Evolutionary conservation across 257 asterid species (phyloP).

Genomic region (Nemophila menziesii): DNA sequence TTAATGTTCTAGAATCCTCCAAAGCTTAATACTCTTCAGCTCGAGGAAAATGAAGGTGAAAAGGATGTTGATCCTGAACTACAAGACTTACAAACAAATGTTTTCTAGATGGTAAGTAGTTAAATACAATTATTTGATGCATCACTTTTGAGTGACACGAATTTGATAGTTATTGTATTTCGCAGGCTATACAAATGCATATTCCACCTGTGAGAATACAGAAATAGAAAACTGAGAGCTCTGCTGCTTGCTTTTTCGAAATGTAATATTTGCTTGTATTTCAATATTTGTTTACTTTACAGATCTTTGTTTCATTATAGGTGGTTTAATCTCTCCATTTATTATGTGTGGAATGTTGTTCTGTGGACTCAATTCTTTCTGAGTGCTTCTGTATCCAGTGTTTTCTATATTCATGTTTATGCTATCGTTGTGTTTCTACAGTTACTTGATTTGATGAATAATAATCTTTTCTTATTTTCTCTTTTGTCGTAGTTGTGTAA

Average conservation of each 20-base stretch:
- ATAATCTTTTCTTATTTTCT: too few species aligned
- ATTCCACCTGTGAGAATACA: background rate
- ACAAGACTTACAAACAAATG: conserved; percentile 70
- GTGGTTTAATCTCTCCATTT: too few species aligned
- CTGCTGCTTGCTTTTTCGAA: too few species aligned
- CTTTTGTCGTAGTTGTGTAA: too few species aligned
- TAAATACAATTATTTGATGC: background rate
- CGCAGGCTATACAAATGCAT: background rate
- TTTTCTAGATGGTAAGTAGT: conserved; percentile 46
- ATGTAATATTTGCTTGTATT: too few species aligned
- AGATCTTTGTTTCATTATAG: too few species aligned
- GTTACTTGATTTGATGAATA: too few species aligned
- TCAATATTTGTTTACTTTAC: too few species aligned
- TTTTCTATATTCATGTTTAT: background rate
- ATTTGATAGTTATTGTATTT: background rate
- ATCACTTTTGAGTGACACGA: background rate
- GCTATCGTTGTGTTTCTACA: too few species aligned
- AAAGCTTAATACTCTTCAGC: conserved; percentile 45
- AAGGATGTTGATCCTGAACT: conserved; percentile 56
- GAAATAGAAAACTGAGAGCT: too few species aligned
- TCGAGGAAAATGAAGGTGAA: conserved; percentile 22
- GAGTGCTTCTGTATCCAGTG: background rate
- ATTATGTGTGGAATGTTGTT: too few species aligned
- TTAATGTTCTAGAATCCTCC: conserved; percentile 56
- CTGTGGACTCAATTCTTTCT: background rate